A percentile compares a stretch with the other conserved stretches of the same genome.
phyloP scores from a whole-genome alignment of 768 basidiomycete species.

The Mycena indigotica region DNA sequence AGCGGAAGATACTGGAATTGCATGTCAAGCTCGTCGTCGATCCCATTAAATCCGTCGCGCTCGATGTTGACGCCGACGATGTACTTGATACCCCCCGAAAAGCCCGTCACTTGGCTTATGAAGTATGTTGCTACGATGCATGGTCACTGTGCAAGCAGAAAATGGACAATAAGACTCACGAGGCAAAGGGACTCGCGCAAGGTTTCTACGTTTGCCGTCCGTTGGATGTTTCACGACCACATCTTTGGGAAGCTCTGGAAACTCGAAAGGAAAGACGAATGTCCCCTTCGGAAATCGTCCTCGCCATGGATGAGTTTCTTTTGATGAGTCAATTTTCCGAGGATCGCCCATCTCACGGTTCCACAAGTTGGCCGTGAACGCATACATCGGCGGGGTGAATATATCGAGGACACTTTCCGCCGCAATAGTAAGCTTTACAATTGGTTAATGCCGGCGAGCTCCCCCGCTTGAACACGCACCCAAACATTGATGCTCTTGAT shows the following conservation, averaged over 20 bases:
- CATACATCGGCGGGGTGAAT: slow-evolving; percentile 2
- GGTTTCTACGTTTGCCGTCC: slow-evolving; percentile 4
- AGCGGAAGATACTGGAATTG: slow-evolving; percentile 9
- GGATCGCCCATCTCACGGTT: slow-evolving; percentile 7
- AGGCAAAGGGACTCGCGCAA: slow-evolving; percentile 2
- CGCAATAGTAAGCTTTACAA: slow-evolving; percentile 2
- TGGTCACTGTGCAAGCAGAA: no score
- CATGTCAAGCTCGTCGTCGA: slow-evolving; percentile 18
- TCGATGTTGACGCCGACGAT: slow-evolving; percentile 10
- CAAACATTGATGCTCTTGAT: slow-evolving; percentile 8
- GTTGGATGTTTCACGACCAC: slow-evolving; percentile 6
- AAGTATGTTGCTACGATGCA: slow-evolving; percentile 2
- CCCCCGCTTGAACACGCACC: slow-evolving; percentile 4
- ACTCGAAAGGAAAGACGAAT: slow-evolving; percentile 12
- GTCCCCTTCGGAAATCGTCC: slow-evolving; percentile 11
- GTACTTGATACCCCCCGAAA: slow-evolving; percentile 12
- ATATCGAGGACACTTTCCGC: slow-evolving; percentile 11
- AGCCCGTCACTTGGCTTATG: background rate
- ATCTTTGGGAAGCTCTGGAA: slow-evolving; percentile 1
- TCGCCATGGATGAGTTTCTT: background rate
- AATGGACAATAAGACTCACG: slow-evolving; percentile 1
- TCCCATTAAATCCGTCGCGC: background rate
- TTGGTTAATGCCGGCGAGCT: no score
- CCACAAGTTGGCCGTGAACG: slow-evolving; percentile 6
- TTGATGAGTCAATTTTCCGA: background rate